A percentile compares a stretch with the other conserved stretches of the same genome.
Evolutionary conservation across 2,329 filamentous ascomycete species (phyloP).

Genomic region (Aspergillus ustus): DNA sequence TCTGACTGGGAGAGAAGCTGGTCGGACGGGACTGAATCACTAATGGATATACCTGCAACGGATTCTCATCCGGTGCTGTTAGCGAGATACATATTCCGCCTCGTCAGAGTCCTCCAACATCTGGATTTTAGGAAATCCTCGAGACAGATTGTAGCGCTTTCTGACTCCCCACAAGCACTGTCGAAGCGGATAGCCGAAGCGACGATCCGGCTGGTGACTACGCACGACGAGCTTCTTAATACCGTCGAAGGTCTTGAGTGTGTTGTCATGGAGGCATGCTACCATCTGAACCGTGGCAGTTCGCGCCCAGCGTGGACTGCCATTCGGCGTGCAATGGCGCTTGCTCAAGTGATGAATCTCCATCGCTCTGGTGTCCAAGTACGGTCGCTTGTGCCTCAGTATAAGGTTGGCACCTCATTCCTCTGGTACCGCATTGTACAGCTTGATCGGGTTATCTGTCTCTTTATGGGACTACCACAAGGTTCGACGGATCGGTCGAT

Average conservation of each 20-base stretch:
- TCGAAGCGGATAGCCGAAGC: slow-evolving; percentile 36
- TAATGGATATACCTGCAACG: slow-evolving; percentile 15
- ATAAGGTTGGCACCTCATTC: neutral
- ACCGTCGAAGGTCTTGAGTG: slow-evolving; percentile 50
- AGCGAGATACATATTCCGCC: slow-evolving; percentile 53
- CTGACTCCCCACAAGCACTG: slow-evolving; percentile 25
- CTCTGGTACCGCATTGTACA: slow-evolving; percentile 48
- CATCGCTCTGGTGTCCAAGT: slow-evolving; percentile 32
- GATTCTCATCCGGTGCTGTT: slow-evolving; percentile 55
- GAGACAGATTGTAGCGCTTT: slow-evolving; percentile 24
- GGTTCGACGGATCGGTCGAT: slow-evolving; percentile 39
- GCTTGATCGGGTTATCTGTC: slow-evolving; percentile 44
- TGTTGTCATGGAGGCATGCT: slow-evolving; percentile 48
- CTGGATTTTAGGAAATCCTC: slow-evolving; percentile 38
- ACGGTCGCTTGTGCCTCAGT: slow-evolving; percentile 7
- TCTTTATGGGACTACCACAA: slow-evolving; percentile 49
- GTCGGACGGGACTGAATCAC: neutral
- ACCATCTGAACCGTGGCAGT: slow-evolving; percentile 45
- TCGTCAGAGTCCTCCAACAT: slow-evolving; percentile 54
- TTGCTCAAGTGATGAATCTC: slow-evolving; percentile 51
- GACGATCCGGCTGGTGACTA: slow-evolving; percentile 39
- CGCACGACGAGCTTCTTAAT: slow-evolving; percentile 43
- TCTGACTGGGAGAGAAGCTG: slow-evolving; percentile 37
- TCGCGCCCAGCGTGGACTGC: slow-evolving; percentile 48
- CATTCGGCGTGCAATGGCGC: slow-evolving; percentile 42